Base-by-base conservation (phyloP, 2,329 filamentous ascomycete genomes). In the Aaosphaeria arxii region DNA sequence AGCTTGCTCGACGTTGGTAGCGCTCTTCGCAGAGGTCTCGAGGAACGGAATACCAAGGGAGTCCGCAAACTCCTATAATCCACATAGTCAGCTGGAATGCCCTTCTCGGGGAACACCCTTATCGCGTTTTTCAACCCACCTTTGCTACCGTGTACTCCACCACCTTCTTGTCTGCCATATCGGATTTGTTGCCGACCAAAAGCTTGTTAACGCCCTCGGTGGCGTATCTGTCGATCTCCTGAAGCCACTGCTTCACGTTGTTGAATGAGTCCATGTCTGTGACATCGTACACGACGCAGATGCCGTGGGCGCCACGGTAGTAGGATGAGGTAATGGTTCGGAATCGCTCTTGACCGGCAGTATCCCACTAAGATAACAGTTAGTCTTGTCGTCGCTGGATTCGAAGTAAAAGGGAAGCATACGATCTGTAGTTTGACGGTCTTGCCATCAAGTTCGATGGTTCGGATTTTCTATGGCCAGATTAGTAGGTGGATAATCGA, bases 201-300 rank as follows among this genome's bases (percentile, higher is more conserved):
- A 99, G 83, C 84, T 99, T 99, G 85, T 99, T 99, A 70, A 99
- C 94, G 59, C 94, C 94, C 78, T 99, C 94, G 61, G 94, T 99
- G 64, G 94, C 94, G 70, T 99, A 97, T 74, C 94, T 87, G 80
- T 99, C 94, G 66, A 99, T 99, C 80, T 99, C 94, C 76, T 99
- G 94, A 54, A 99, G 85, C 94, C 94, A 99, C 82, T 99, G 94
- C 88, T 99, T 97, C 67, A 99, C 94, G 80, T 97, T 99, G 86
- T 99, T 97, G 89, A 99, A 99, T 30, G 90, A 96, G 75, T 97
- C 94, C 92, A 97, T 96, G 74, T 99, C 94, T 62, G 94, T 99
- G 70, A 99, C 94, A 86, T 99, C 94, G 83, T 97, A 99, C 72
- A 99, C 94, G 63, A 99, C 92, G 78, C 94, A 99, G 78, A 99